Evolutionary conservation across 805 yeast genomes (phyloP), one percentile per base, ranked within the genome.

Genomic region (Pichia pseudocactophila): DNA sequence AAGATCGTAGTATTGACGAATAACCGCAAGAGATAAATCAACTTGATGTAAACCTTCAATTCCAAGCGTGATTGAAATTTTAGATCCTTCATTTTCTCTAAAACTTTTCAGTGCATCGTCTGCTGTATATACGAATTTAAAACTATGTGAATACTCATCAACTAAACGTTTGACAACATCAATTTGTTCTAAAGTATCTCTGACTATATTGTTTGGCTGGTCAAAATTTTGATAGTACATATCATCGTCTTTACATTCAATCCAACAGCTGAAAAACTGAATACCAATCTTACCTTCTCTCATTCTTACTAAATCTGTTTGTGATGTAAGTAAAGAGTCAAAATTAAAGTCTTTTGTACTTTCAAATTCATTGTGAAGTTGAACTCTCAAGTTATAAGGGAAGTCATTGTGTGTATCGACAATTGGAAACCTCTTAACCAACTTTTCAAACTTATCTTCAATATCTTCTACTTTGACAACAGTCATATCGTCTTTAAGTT

Each of bases 21-120:
- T 56, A 15, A 71, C 74, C 13, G 67, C 76, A 13, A 73, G 49
- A 2, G 78, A 71, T 2, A 66, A 49, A 48, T 72, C 80, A 18
- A 66, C 64, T 54, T 72, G 78, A 52, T 74, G 79, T 26, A 73
- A 55, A 5, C 79, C 78, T 54, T 74, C 79, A 17, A 72, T 69
- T 13, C 78, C 80, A 46, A 74, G 44, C 5, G 76, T 66, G 33
- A 73, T 59, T 1, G 76, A 69, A 30, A 74, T 65, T 46, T 67
- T 65, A 13, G 49, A 45, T 3, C 46, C 44, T 12, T 52, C 44
- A 1, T 54, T 45, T 9, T 52, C 45, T 31, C 38, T 22, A 46
- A 62, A 73, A 30, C 54, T 60, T 4, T 53, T 46, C 35, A 66
- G 27, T 0, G 76, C 76, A 30, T 69, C 71, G 20, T 61, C 61